A percentile compares a stretch with the other conserved stretches of the same genome.
phyloP scores from a whole-genome alignment of 164 flowering plant genomes.

The Magnolia changhungtana region DNA sequence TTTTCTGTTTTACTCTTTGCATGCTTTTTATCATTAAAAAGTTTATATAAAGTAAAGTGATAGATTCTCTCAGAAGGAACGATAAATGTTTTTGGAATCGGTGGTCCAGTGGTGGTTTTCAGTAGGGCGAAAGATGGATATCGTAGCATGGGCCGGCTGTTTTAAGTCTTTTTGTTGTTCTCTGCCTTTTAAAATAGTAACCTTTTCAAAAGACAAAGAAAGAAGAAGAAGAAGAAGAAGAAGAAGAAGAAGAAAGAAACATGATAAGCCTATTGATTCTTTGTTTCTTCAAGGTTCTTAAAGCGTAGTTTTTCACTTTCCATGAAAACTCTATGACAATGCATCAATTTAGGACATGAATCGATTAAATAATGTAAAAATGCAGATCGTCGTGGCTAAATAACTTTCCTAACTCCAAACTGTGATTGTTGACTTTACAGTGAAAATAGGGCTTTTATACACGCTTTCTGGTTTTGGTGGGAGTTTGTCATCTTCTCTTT shows the following conservation, averaged over 20 bases:
- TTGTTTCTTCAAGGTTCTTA: no score
- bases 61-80: no score
- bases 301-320: not conserved
- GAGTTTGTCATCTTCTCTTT: conserved; percentile 49
- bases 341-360: not conserved
- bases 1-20: no score
- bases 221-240: not conserved
- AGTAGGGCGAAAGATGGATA: no score
- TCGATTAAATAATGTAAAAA: not conserved
- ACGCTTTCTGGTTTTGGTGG: conserved; percentile 69
- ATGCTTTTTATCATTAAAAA: no score
- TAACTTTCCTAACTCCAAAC: not conserved
- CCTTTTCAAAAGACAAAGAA: no score
- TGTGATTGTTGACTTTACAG: conserved; percentile 29
- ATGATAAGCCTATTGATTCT: not conserved
- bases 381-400: not conserved
- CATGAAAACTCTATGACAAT: not conserved
- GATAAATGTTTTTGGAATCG: no score
- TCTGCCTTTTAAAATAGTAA: no score
- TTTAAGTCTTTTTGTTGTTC: no score
- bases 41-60: no score
- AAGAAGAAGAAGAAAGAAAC: not conserved
- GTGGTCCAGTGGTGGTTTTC: no score
- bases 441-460: conserved; percentile 50
- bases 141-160: no score